Conservation (phyloP, 345 rosid genomes). For the Heritiera littoralis region DNA sequence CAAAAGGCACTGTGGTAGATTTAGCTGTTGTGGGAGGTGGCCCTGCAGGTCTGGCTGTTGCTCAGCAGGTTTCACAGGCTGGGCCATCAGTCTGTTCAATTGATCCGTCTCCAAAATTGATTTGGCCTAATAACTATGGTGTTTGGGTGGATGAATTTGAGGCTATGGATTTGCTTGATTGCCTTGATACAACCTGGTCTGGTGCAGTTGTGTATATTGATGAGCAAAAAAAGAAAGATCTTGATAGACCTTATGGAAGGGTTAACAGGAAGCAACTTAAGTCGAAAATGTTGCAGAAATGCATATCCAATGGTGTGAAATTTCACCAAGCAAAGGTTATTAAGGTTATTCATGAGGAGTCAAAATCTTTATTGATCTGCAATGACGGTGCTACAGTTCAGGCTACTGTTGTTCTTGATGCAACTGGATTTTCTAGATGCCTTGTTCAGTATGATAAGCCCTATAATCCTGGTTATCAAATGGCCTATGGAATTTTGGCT, state of each 20-base stretch:
- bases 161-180: conserved; percentile 94
- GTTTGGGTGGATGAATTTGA: conserved; percentile 99
- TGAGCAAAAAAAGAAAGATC: conserved; percentile 59
- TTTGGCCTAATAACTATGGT: conserved; percentile 98
- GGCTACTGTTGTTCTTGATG: conserved; percentile 88
- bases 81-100: conserved; percentile 88
- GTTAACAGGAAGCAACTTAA: conserved; percentile 90
- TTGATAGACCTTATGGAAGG: conserved; percentile 87
- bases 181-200: conserved; percentile 93
- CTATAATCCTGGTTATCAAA: conserved; percentile 94
- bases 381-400: conserved; percentile 81
- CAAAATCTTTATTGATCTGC: conserved; percentile 75
- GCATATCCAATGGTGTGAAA: conserved; percentile 77
- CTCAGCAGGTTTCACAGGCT: conserved; percentile 88
- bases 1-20: conserved; percentile 62
- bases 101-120: conserved; percentile 86
- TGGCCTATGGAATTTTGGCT: conserved; percentile 89
- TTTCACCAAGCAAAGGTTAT: conserved; percentile 91
- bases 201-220: conserved; percentile 81
- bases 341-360: conserved; percentile 80
- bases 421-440: conserved; percentile 95
- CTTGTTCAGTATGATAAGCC: conserved; percentile 95
- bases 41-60: conserved; percentile 96
- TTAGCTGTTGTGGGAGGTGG: conserved; percentile 97
- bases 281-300: conserved; percentile 89